These are phyloP conservation scores for Coffea humblotiana DNA, from an alignment of 305 asterid genomes.

Conservation along the genomic window DNA sequence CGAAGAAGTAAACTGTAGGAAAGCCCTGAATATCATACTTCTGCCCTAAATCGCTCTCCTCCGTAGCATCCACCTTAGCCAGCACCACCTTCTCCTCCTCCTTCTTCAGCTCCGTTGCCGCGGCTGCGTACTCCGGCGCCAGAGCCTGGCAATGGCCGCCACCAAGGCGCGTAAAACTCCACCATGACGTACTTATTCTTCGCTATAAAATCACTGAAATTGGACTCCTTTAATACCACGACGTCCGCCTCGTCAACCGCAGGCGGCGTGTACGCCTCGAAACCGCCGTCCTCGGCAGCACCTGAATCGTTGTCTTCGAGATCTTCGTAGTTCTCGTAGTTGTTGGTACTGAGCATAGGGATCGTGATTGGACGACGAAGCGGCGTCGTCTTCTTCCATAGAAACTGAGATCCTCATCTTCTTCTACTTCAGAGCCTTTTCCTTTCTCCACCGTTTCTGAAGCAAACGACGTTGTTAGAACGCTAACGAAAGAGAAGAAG, in stretches of 20 bases:
- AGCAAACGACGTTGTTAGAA: slow-evolving; percentile 14
- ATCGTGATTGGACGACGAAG: slow-evolving; percentile 23
- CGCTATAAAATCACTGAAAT: slow-evolving; percentile 64
- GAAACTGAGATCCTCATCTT: slow-evolving; percentile 81
- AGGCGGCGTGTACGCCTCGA: slow-evolving; percentile 39
- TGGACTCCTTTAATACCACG: slow-evolving; percentile 63
- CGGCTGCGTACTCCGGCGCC: slow-evolving; percentile 91
- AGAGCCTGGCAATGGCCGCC: slow-evolving; percentile 93
- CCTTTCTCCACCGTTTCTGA: slow-evolving; percentile 17
- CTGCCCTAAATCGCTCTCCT: slow-evolving; percentile 78
- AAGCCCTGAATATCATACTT: slow-evolving; percentile 77
- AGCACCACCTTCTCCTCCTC: slow-evolving; percentile 59
- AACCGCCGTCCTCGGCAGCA: slow-evolving; percentile 34
- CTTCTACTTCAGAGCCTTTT: slow-evolving; percentile 16
- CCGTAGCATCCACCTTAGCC: slow-evolving; percentile 81
- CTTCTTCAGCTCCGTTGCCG: slow-evolving; percentile 70
- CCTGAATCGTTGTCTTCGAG: slow-evolving; percentile 42
- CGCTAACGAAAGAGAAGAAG: slow-evolving; percentile 20
- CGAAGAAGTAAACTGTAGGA: slow-evolving; percentile 72
- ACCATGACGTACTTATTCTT: slow-evolving; percentile 77
- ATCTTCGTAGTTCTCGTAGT: slow-evolving; percentile 83
- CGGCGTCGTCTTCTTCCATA: slow-evolving; percentile 51
- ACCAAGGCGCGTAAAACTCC: slow-evolving; percentile 95
- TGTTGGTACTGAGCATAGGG: slow-evolving; percentile 29
- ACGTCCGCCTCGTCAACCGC: slow-evolving; percentile 79